A percentile compares a stretch with the other conserved stretches of the same genome.
phyloP scores from a whole-genome alignment of 2,329 filamentous ascomycete genomes.

The Elsinoe australis region DNA sequence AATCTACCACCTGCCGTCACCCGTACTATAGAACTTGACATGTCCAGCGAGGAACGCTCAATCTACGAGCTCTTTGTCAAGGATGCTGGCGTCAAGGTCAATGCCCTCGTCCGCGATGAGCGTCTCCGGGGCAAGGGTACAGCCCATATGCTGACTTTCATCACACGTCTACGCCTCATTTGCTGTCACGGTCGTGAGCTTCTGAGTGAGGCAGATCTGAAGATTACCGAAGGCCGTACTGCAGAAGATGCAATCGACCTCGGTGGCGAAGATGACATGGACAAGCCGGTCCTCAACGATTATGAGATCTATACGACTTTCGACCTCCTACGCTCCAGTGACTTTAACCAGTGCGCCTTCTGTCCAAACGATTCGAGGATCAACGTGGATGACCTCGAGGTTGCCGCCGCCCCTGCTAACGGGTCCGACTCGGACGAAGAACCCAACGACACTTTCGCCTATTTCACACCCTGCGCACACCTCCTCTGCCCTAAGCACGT shows the following conservation, averaged over 20 bases:
- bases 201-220: conserved; percentile 73
- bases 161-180: conserved; percentile 78
- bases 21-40: conserved; percentile 63
- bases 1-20: conserved; percentile 70
- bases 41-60: conserved; percentile 63
- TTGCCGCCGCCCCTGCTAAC: conserved; percentile 34
- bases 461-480: conserved; percentile 82
- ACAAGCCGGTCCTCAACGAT: conserved; percentile 52
- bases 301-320: conserved; percentile 80
- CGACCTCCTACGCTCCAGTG: conserved; percentile 73
- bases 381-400: conserved; percentile 34
- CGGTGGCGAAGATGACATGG: conserved; percentile 63
- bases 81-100: conserved; percentile 72
- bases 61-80: conserved; percentile 80
- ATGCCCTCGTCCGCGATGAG: conserved; percentile 60
- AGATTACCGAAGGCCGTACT: conserved; percentile 59
- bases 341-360: conserved; percentile 62
- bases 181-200: conserved; percentile 93
- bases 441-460: conserved; percentile 55
- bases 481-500: conserved; percentile 72
- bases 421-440: conserved; percentile 47
- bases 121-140: conserved; percentile 63
- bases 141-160: conserved; percentile 85
- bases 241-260: conserved; percentile 82
- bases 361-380: conserved; percentile 51